phyloP scores from a whole-genome alignment of 306 rosid genomes.

The Ochetophila trinervis region DNA sequence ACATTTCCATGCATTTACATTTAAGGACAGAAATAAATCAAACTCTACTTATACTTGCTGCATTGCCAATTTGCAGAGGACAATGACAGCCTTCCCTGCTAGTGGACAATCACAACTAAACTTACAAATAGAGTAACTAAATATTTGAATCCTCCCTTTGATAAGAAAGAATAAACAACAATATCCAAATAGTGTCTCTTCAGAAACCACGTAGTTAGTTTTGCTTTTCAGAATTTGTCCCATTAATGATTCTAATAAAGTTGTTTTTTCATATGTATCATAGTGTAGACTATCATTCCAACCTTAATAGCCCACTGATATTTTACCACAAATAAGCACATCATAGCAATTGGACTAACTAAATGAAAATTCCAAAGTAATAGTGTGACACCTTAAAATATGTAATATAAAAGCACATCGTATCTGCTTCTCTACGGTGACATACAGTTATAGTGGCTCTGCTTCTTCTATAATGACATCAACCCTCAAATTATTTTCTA shows the following conservation, averaged over 20 bases:
- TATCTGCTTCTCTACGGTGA: background rate
- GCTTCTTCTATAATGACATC: background rate
- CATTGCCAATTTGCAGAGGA: background rate
- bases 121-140: background rate
- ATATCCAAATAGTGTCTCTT: background rate
- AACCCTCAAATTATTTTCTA: no score
- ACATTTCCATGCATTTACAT: background rate
- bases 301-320: background rate
- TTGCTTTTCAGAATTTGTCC: background rate
- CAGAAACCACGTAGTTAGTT: background rate
- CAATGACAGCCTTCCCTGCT: background rate
- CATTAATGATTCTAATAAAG: background rate
- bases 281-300: background rate
- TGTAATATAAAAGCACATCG: background rate
- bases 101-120: background rate
- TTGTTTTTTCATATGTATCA: background rate
- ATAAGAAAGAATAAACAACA: conserved; percentile 16
- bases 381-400: no score
- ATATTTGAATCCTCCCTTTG: background rate
- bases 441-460: background rate
- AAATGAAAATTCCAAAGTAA: background rate
- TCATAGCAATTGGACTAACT: background rate
- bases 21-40: background rate
- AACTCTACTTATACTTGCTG: background rate
- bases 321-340: background rate